These are phyloP conservation scores for Cystobasidium pallidum DNA, from an alignment of 1,284 basidiomycete species.

Conservation along the genomic window DNA sequence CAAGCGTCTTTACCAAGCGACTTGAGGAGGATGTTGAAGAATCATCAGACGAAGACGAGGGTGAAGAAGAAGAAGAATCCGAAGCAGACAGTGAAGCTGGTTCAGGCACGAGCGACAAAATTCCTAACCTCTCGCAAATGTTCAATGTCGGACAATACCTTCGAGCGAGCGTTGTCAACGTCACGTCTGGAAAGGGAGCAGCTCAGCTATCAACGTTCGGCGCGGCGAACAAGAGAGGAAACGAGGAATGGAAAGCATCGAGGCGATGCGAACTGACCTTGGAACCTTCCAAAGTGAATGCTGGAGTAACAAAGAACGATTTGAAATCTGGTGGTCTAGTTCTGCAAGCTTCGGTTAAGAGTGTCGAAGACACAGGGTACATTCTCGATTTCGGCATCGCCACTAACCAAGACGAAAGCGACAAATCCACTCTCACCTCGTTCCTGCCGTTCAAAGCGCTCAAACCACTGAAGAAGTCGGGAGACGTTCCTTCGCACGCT, in stretches of 20 bases:
- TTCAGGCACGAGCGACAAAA: slow-evolving; percentile 56
- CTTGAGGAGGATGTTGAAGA: slow-evolving; percentile 65
- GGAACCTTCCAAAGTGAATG: slow-evolving; percentile 82
- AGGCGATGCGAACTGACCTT: slow-evolving; percentile 85
- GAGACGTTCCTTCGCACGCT: slow-evolving; percentile 44
- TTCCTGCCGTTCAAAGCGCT: slow-evolving; percentile 76
- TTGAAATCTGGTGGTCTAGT: slow-evolving; percentile 71
- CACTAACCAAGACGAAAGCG: slow-evolving; percentile 41
- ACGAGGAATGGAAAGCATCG: slow-evolving; percentile 69
- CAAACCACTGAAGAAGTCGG: slow-evolving; percentile 48
- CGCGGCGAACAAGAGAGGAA: slow-evolving; percentile 63
- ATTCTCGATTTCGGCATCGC: slow-evolving; percentile 79
- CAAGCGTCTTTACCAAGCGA: slow-evolving; percentile 74
- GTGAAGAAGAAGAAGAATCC: slow-evolving; percentile 60
- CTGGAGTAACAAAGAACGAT: slow-evolving; percentile 77
- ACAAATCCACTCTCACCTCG: slow-evolving; percentile 66
- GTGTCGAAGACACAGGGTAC: slow-evolving; percentile 93
- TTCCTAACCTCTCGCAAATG: slow-evolving; percentile 73
- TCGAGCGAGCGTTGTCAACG: slow-evolving; percentile 71
- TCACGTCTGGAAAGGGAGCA: slow-evolving; percentile 60
- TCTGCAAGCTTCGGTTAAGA: slow-evolving; percentile 63
- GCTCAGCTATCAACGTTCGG: slow-evolving; percentile 56
- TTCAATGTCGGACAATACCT: slow-evolving; percentile 87
- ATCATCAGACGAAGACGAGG: slow-evolving; percentile 59
- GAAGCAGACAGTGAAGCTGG: slow-evolving; percentile 57